These are phyloP conservation scores for Magnusiomyces fungicola DNA, from an alignment of 1,139 yeast genomes.

Conservation along the genomic window DNA sequence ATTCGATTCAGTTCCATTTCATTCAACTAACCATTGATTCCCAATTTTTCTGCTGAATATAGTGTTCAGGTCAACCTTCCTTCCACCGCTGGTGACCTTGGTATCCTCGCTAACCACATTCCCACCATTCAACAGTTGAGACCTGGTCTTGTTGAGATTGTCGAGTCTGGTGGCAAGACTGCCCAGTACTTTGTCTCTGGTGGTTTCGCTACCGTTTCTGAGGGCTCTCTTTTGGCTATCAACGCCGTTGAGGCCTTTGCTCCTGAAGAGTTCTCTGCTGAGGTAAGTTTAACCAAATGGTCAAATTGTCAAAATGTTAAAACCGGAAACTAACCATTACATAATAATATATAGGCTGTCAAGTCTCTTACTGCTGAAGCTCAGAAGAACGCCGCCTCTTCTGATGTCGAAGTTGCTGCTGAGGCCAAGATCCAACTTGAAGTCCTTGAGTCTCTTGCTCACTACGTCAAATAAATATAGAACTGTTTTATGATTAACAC, in stretches of 20 bases:
- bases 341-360: slow-evolving; percentile 50
- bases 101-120: slow-evolving; percentile 96
- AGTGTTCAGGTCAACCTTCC: slow-evolving; percentile 93
- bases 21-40: no score
- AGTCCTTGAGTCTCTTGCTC: slow-evolving; percentile 89
- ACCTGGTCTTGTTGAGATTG: slow-evolving; percentile 93
- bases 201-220: slow-evolving; percentile 95
- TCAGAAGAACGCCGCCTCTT: slow-evolving; percentile 78
- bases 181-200: slow-evolving; percentile 89
- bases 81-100: slow-evolving; percentile 92
- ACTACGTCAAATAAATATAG: slow-evolving; percentile 66
- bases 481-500: no score
- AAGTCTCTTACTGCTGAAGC: slow-evolving; percentile 86
- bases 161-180: slow-evolving; percentile 68
- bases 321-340: no score
- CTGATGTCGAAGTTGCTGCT: slow-evolving; percentile 82
- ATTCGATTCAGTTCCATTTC: no score
- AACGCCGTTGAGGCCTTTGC: slow-evolving; percentile 96
- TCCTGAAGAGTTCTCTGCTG: slow-evolving; percentile 78
- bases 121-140: slow-evolving; percentile 95
- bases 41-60: no score
- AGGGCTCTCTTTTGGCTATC: slow-evolving; percentile 84
- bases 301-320: no score
- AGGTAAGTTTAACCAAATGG: no score
- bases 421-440: slow-evolving; percentile 94